These are phyloP conservation scores for Coemansia sp. DNA, from an alignment of 192 early-diverging fungal genomes.

Conservation along the genomic window DNA sequence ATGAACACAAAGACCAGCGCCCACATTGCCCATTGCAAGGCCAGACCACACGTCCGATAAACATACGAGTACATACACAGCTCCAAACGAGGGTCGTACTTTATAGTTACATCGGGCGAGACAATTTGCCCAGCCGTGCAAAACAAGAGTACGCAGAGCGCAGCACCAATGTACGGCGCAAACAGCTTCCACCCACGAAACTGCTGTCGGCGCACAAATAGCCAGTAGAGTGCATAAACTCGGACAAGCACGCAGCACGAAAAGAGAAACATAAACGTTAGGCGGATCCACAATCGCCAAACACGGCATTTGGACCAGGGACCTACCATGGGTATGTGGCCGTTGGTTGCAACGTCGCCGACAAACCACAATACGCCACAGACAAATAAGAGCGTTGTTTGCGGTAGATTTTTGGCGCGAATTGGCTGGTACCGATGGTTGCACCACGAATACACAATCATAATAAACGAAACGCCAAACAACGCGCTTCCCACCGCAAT, in stretches of 20 bases:
- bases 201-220: conserved; percentile 36
- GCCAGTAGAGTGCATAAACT: conserved; percentile 36
- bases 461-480: conserved; percentile 25
- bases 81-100: not conserved
- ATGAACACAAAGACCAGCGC: conserved; percentile 9
- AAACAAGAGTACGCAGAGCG: conserved; percentile 50
- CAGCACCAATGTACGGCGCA: conserved; percentile 17
- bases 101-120: conserved; percentile 1
- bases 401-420: conserved; percentile 37
- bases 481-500: conserved; percentile 14
- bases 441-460: conserved; percentile 34
- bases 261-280: conserved; percentile 26
- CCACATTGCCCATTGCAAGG: conserved; percentile 4
- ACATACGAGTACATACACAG: conserved; percentile 1
- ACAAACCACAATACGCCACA: conserved; percentile 36
- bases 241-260: conserved; percentile 40
- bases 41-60: conserved; percentile 1
- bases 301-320: conserved; percentile 29
- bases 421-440: conserved; percentile 38
- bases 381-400: conserved; percentile 16
- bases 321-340: conserved; percentile 22
- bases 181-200: conserved; percentile 18
- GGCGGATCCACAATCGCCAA: conserved; percentile 42
- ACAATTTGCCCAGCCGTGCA: conserved; percentile 27
- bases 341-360: conserved; percentile 32